phyloP scores from a whole-genome alignment of 2,329 filamentous ascomycete species.

The Exophiala alcalophila region DNA sequence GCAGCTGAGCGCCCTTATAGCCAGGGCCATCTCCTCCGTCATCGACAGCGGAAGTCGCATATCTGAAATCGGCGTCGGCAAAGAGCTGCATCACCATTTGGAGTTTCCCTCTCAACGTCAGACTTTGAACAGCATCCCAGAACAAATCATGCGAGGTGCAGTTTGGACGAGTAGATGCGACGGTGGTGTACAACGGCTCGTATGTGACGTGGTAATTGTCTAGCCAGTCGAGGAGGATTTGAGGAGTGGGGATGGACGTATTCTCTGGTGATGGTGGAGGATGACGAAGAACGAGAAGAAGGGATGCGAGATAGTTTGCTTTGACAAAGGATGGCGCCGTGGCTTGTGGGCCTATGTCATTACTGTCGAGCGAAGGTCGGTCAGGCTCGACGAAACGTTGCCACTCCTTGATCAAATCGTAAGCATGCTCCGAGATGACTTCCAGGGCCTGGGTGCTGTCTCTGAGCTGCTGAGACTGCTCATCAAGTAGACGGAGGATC shows the following conservation, averaged over 20 bases:
- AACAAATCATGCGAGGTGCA: conserved; percentile 74
- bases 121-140: conserved; percentile 78
- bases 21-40: conserved; percentile 62
- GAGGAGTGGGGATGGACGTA: conserved; percentile 58
- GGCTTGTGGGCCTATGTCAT: conserved; percentile 64
- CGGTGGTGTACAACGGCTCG: conserved; percentile 62
- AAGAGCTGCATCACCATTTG: conserved; percentile 65
- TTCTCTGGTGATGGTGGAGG: conserved; percentile 45
- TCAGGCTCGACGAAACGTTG: conserved; percentile 37
- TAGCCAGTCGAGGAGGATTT: conserved; percentile 80
- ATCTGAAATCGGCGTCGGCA: conserved; percentile 71
- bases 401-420: conserved; percentile 26
- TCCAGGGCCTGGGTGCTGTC: conserved; percentile 33
- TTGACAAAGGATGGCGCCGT: conserved; percentile 65
- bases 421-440: conserved; percentile 17
- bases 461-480: conserved; percentile 38
- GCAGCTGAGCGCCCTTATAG: conserved; percentile 72
- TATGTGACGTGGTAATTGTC: conserved; percentile 71
- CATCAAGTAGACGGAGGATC: conserved; percentile 63
- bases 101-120: conserved; percentile 73
- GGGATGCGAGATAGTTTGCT: conserved; percentile 72
- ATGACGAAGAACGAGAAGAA: conserved; percentile 78
- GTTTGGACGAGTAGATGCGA: conserved; percentile 64
- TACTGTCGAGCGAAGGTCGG: conserved; percentile 38
- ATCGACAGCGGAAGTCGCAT: conserved; percentile 63